A percentile compares a stretch with the other conserved stretches of the same genome.
phyloP scores from a whole-genome alignment of 139 green algal genomes.

The Monoraphidium neglectum region DNA sequence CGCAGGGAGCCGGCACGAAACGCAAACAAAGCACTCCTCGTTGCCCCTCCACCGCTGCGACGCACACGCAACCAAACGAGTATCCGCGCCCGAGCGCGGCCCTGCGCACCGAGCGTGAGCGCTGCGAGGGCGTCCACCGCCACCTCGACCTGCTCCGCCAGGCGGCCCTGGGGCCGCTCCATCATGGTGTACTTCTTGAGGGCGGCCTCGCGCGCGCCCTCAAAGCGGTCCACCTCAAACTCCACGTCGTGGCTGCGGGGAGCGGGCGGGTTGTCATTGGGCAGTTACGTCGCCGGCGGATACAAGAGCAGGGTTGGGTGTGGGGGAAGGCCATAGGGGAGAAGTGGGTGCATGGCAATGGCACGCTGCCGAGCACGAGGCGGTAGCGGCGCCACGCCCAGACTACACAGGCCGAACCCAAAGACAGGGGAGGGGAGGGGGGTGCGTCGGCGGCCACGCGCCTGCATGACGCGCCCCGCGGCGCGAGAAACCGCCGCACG shows the following conservation, averaged over 20 bases:
- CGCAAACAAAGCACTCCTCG: not conserved
- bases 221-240: constrained; percentile 82
- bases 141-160: constrained; percentile 41
- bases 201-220: constrained; percentile 19
- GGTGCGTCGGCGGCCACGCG: not conserved
- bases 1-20: not conserved
- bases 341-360: not conserved
- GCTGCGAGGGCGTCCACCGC: constrained; percentile 52
- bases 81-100: not conserved
- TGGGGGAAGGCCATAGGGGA: not conserved
- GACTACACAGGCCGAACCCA: not conserved
- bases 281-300: too few relatives aligned
- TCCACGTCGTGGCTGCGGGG: constrained; percentile 72
- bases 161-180: constrained; percentile 40
- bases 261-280: not conserved
- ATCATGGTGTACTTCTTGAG: constrained; percentile 59
- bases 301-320: too few relatives aligned
- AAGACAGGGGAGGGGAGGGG: too few relatives aligned
- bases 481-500: not conserved
- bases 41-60: not conserved
- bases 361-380: not conserved
- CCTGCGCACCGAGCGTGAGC: constrained; percentile 49
- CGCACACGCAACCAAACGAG: not conserved
- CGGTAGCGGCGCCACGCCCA: not conserved
- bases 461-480: not conserved